These are phyloP conservation scores for Westerdykella aurantiaca DNA, from an alignment of 2,329 filamentous ascomycete genomes.

Conservation along the genomic window DNA sequence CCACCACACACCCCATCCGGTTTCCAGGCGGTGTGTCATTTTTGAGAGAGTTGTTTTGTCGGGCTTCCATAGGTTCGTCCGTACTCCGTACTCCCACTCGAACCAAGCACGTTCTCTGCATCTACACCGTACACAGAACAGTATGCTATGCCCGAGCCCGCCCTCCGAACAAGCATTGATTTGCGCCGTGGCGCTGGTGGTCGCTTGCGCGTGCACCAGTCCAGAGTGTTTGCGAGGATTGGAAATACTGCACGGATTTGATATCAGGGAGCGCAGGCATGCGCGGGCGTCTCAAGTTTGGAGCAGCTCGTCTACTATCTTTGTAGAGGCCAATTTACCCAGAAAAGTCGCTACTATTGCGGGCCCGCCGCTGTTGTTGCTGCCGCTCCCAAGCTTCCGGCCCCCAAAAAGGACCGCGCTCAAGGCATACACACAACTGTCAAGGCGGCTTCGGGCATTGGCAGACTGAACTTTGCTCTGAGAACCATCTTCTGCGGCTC, in stretches of 20 bases:
- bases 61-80: not conserved
- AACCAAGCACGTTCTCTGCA: too few relatives aligned
- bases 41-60: not conserved
- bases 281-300: not conserved
- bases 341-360: not conserved
- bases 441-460: not conserved
- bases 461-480: not conserved
- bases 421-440: not conserved
- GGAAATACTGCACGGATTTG: not conserved
- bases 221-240: not conserved
- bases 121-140: too few relatives aligned
- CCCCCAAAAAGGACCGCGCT: not conserved
- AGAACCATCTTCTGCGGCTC: not conserved
- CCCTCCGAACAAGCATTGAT: too few relatives aligned
- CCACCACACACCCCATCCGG: too few relatives aligned
- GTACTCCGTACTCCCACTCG: not conserved
- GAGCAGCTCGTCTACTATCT: not conserved
- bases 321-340: not conserved
- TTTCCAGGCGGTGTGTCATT: not conserved
- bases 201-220: not conserved
- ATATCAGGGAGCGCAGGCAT: not conserved
- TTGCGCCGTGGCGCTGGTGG: too few relatives aligned
- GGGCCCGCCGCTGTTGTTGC: not conserved
- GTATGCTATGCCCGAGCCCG: too few relatives aligned
- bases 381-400: not conserved